Base-by-base conservation (phyloP, 2,329 filamentous ascomycete species). In the Mycocentrospora acerina region DNA sequence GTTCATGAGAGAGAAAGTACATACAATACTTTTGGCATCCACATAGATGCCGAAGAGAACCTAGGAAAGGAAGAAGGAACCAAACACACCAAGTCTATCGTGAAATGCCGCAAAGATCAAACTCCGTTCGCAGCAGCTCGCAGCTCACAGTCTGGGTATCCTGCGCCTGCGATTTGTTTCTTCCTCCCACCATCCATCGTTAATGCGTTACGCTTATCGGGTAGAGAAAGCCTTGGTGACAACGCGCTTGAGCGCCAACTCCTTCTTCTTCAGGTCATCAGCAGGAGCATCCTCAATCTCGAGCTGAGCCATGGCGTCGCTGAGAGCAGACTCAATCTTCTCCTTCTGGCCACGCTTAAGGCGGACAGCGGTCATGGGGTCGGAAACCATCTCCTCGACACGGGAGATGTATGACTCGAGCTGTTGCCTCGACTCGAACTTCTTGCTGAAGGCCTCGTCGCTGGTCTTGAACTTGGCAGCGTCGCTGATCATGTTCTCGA, bases 221-320 rank as follows among this genome's bases (percentile, higher is more conserved):
- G 88, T 90, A 54, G 88, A 84, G 88, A 95, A 95, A 64, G 88
- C 90, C 86, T 97, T 98, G 75, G 93, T 98, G 64, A 98, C 90
- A 60, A 95, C 82, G 67, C 93, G 82, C 89, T 97, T 98, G 54
- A 98, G 82, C 47, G 90, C 90, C 57, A 98, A 80, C 81, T 98
- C 93, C 85, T 96, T 95, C 89, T 97, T 97, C 88, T 95, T 97
- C 61, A 98, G 80, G 70, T 98, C 93, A 62, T 98, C 94, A 47
- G 90, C 87, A 49, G 77, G 75, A 41, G 88, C 88, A 60, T 98
- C 94, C 74, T 91, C 88, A 67, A 98, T 78, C 83, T 98, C 93
- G 53, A 98, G 87, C 76, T 94, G 86, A 53, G 83, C 88, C 93
- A 98, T 97, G 62, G 93, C 93, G 64, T 98, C 93, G 73, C 86